Evolutionary conservation across 2,329 filamentous ascomycete genomes (phyloP), one percentile per base, ranked within the genome.

Genomic region (Beauveria sp.): DNA sequence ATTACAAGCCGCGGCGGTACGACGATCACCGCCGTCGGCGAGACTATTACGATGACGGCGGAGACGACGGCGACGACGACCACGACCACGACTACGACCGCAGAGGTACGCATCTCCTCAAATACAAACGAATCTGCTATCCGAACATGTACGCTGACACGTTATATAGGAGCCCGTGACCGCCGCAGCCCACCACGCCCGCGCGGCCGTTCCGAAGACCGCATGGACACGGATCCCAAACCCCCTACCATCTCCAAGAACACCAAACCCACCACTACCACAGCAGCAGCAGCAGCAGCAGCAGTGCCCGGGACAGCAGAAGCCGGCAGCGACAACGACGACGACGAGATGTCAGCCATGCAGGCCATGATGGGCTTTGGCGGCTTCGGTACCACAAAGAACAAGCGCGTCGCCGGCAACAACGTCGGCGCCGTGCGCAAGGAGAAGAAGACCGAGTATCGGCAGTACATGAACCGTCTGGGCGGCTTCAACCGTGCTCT

Each of bases 381-480:
- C 20, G 85, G 83, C 1, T 99, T 98, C 75, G 88, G 87, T 62
- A 87, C 86, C 26, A 98, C 95, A 22, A 96, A 98, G 75, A 86
- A 90, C 64, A 91, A 89, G 60, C 96, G 97, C 72, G 87, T 99
- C 1, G 82, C 84, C 0, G 95, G 95, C 2, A 99, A 99, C 72
- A 86, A 92, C 71, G 85, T 88, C 48, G 93, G 90, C 61, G 91
- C 81, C 0, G 86, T 97, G 58, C 81, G 88, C 67, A 97, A 95
- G 80, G 91, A 95, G 77, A 97, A 96, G 85, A 93, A 91, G 84
- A 90, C 88, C 16, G 85, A 96, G 79, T 98, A 97, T 71, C 83
- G 95, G 68, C 95, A 99, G 83, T 99, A 99, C 75, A 99, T 99
- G 86, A 95, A 95, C 71, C 83, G 90, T 62, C 80, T 86, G 57